Evolutionary conservation across 2,329 filamentous ascomycete genomes (phyloP).

Genomic region (Alternaria arborescens): DNA sequence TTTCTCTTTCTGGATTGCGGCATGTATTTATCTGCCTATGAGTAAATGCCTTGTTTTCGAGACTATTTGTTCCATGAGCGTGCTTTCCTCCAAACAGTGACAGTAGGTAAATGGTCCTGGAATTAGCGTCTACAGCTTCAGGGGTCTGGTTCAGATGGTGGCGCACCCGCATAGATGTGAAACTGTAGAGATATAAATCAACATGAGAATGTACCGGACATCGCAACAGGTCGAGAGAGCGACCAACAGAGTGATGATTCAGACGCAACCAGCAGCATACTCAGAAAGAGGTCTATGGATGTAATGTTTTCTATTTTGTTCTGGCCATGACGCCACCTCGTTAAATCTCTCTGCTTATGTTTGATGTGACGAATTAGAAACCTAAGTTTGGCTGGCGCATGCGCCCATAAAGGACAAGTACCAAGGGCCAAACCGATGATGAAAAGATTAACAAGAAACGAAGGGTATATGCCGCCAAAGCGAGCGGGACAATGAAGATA

Average conservation of each 20-base stretch:
- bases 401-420: background rate
- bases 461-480: slow-evolving; percentile 12
- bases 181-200: too few relatives aligned
- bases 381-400: background rate
- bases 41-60: too few relatives aligned
- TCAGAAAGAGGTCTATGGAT: background rate
- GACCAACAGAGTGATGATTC: too few relatives aligned
- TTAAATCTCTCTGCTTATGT: background rate
- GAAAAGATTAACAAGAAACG: slow-evolving; percentile 1
- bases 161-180: too few relatives aligned
- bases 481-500: background rate
- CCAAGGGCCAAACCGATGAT: background rate
- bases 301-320: background rate
- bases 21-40: background rate
- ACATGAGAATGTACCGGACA: too few relatives aligned
- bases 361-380: background rate
- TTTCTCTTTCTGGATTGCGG: background rate
- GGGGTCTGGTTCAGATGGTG: too few relatives aligned
- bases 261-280: background rate
- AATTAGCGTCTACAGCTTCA: too few relatives aligned
- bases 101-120: too few relatives aligned
- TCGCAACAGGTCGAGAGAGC: too few relatives aligned
- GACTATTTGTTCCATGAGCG: too few relatives aligned
- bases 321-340: background rate
- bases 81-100: too few relatives aligned